phyloP scores from a whole-genome alignment of 345 rosid species.

The Xanthoceras sorbifolium region DNA sequence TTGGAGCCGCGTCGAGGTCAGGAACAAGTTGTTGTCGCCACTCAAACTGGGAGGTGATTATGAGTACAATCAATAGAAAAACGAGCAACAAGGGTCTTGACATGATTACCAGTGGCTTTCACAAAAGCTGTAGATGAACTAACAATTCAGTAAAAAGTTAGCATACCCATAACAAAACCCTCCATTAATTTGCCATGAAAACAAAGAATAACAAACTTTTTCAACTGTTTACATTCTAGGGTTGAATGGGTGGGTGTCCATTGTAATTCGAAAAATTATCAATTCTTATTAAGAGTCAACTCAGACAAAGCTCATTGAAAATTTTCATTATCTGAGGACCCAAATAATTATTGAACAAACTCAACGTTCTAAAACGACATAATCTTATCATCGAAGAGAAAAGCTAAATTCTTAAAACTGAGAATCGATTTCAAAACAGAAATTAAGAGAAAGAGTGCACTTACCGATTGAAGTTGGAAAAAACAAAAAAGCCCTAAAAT shows the following conservation, averaged over 20 bases:
- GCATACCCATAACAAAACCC: neutral
- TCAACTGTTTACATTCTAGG: too few relatives aligned
- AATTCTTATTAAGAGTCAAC: too few relatives aligned
- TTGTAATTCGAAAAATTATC: too few relatives aligned
- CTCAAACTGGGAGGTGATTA: constrained; percentile 87
- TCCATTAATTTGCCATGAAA: neutral
- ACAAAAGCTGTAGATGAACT: constrained; percentile 39
- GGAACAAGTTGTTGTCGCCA: constrained; percentile 84
- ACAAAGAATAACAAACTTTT: neutral
- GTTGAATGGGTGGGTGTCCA: too few relatives aligned
- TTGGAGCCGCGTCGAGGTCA: constrained; percentile 58
- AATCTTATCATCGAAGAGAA: neutral
- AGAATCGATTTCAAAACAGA: neutral
- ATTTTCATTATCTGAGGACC: too few relatives aligned
- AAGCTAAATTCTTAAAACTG: neutral
- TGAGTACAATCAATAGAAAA: constrained; percentile 68
- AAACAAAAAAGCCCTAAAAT: constrained; percentile 33
- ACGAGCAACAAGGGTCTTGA: constrained; percentile 79
- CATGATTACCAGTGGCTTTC: constrained; percentile 46
- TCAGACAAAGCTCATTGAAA: too few relatives aligned
- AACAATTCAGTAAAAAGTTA: neutral
- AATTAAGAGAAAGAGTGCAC: constrained; percentile 9
- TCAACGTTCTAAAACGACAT: neutral
- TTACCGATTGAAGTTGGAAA: constrained; percentile 42
- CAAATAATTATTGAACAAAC: neutral